phyloP scores from a whole-genome alignment of 2,329 filamentous ascomycete species.

The Trichocomaceae sp. region DNA sequence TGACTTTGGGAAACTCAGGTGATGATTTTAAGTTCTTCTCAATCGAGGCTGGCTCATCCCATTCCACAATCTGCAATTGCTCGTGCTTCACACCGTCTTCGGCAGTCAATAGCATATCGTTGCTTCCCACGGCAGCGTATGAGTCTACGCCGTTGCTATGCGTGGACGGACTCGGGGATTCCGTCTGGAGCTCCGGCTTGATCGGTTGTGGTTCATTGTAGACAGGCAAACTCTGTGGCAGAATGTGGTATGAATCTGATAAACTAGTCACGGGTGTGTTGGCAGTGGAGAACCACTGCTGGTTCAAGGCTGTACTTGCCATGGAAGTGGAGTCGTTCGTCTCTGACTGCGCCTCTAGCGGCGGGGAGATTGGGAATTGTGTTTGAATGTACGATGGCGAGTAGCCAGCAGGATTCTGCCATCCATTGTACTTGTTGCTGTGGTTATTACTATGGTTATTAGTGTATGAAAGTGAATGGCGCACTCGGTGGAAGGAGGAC shows the following conservation, averaged over 20 bases:
- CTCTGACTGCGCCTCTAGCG: slow-evolving; percentile 13
- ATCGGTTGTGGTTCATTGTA: slow-evolving; percentile 6
- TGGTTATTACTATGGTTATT: not conserved
- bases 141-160: slow-evolving; percentile 31
- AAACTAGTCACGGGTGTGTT: not conserved
- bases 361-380: slow-evolving; percentile 12
- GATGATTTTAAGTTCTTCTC: slow-evolving; percentile 18
- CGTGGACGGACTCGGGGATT: slow-evolving; percentile 33
- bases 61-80: slow-evolving; percentile 18
- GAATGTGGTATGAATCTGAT: not conserved
- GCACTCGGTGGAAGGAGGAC: slow-evolving; percentile 10
- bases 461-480: slow-evolving; percentile 5
- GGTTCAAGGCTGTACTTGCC: slow-evolving; percentile 11
- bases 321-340: slow-evolving; percentile 3
- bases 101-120: slow-evolving; percentile 24
- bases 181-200: slow-evolving; percentile 20
- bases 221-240: slow-evolving; percentile 2
- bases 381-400: slow-evolving; percentile 1
- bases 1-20: slow-evolving; percentile 23
- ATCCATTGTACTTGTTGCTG: slow-evolving; percentile 6
- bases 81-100: slow-evolving; percentile 29
- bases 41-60: slow-evolving; percentile 23
- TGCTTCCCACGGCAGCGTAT: slow-evolving; percentile 26
- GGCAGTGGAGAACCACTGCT: slow-evolving; percentile 22
- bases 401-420: slow-evolving; percentile 9